Conservation (phyloP, 495 filamentous ascomycete genomes). For the Penicillium atrosanguineum region DNA sequence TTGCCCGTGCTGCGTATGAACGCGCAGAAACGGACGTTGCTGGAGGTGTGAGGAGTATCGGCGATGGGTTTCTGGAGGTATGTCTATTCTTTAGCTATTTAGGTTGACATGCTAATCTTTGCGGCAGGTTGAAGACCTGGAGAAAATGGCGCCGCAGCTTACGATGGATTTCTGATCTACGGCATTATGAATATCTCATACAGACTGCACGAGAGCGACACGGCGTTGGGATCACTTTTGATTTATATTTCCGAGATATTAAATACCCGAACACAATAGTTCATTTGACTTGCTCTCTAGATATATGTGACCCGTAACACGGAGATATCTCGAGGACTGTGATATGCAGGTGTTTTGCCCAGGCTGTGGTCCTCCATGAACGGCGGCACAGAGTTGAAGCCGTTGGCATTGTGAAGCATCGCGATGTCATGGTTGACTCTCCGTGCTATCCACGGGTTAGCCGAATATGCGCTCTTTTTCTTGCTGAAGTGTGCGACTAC, state of each 20-base stretch:
- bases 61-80: conserved; percentile 73
- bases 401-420: conserved; percentile 28
- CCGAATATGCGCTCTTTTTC: conserved; percentile 22
- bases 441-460: conserved; percentile 20
- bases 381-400: conserved; percentile 23
- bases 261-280: not conserved
- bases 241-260: conserved; percentile 2
- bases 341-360: conserved; percentile 22
- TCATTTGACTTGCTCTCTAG: not conserved
- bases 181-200: not conserved
- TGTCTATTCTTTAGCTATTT: conserved; percentile 21
- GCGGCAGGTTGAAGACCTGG: conserved; percentile 63
- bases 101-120: conserved; percentile 8
- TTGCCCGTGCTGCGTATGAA: conserved; percentile 76
- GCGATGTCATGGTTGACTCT: conserved; percentile 27
- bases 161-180: conserved; percentile 71
- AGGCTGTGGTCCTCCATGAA: conserved; percentile 24
- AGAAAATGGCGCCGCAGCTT: conserved; percentile 87
- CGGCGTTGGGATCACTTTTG: conserved; percentile 13
- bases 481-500: conserved; percentile 28
- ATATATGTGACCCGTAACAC: conserved; percentile 19
- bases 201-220: not conserved
- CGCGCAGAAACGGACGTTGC: conserved; percentile 45
- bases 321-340: conserved; percentile 22
- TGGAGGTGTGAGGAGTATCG: conserved; percentile 27